Evolutionary conservation across 345 rosid genomes (phyloP).

Genomic region (Linum trigynum): DNA sequence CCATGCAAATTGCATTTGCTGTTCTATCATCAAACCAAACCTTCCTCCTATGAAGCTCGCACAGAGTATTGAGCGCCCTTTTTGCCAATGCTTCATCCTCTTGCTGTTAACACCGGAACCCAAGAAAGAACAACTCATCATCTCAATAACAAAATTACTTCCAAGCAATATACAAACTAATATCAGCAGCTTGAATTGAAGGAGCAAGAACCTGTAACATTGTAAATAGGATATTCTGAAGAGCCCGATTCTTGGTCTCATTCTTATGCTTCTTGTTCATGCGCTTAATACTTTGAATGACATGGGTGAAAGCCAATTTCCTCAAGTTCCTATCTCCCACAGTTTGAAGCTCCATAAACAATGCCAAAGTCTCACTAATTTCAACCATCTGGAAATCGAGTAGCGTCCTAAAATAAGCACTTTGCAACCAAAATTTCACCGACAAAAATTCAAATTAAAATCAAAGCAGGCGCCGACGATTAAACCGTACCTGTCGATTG

Average conservation of each 20-base stretch:
- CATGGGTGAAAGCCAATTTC: constrained; percentile 73
- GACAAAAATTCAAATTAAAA: not conserved
- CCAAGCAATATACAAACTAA: not conserved
- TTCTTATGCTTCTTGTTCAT: constrained; percentile 73
- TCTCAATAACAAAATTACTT: no score
- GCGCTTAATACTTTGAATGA: constrained; percentile 61
- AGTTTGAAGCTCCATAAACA: constrained; percentile 82
- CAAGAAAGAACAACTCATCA: not conserved
- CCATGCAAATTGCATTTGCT: constrained; percentile 81
- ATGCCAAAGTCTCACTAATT: constrained; percentile 49
- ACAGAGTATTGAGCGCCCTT: constrained; percentile 60
- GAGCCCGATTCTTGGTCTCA: constrained; percentile 58
- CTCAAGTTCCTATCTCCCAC: constrained; percentile 61
- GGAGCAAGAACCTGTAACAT: constrained; percentile 49
- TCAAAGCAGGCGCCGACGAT: not conserved
- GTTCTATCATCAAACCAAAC: constrained; percentile 90
- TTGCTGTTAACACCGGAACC: constrained; percentile 32
- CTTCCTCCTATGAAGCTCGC: constrained; percentile 72
- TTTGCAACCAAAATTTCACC: not conserved
- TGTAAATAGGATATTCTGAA: constrained; percentile 66
- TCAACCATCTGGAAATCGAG: constrained; percentile 48
- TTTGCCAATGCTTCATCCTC: constrained; percentile 75
- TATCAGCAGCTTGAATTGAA: not conserved
- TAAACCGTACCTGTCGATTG: constrained; percentile 46
- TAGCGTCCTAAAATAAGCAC: not conserved